These are phyloP conservation scores for Lodderomyces orthopsilosis DNA, from an alignment of 1,139 yeast species.

Conservation along the genomic window DNA sequence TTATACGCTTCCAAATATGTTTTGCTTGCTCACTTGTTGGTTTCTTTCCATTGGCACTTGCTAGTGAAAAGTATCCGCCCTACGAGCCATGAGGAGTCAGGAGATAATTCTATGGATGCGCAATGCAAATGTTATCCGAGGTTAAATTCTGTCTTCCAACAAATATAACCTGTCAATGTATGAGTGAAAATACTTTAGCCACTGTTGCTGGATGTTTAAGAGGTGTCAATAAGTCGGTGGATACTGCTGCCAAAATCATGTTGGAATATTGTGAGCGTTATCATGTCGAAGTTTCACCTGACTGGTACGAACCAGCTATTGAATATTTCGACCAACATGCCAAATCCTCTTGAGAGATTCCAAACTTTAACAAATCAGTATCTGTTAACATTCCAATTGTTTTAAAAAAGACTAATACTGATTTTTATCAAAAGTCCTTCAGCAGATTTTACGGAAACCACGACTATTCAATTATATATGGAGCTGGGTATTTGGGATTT, in stretches of 20 bases:
- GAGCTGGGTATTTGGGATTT: constrained; percentile 46
- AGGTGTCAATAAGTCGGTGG: too few relatives aligned
- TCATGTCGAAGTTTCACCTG: constrained; percentile 14
- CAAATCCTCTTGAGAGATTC: constrained; percentile 18
- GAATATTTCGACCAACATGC: constrained; percentile 19
- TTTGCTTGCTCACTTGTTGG: not conserved
- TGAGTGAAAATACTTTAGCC: constrained; percentile 14
- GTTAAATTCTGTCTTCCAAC: not conserved
- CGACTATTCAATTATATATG: constrained; percentile 43
- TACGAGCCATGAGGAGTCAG: not conserved
- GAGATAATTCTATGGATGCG: not conserved
- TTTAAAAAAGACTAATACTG: constrained; percentile 15
- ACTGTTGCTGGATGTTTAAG: constrained; percentile 18
- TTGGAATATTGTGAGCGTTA: constrained; percentile 6
- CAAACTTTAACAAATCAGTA: constrained; percentile 20
- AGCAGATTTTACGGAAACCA: constrained; percentile 32
- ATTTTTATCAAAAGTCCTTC: constrained; percentile 21
- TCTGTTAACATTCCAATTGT: constrained; percentile 22
- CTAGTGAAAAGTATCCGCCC: not conserved
- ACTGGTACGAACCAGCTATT: constrained; percentile 19
- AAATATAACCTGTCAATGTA: constrained; percentile 13
- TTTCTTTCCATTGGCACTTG: not conserved
- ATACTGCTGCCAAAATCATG: too few relatives aligned
- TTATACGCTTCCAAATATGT: not conserved
- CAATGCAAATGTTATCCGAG: not conserved